Base-by-base conservation (phyloP, 1,284 basidiomycete species). In the Grifola frondosa region DNA sequence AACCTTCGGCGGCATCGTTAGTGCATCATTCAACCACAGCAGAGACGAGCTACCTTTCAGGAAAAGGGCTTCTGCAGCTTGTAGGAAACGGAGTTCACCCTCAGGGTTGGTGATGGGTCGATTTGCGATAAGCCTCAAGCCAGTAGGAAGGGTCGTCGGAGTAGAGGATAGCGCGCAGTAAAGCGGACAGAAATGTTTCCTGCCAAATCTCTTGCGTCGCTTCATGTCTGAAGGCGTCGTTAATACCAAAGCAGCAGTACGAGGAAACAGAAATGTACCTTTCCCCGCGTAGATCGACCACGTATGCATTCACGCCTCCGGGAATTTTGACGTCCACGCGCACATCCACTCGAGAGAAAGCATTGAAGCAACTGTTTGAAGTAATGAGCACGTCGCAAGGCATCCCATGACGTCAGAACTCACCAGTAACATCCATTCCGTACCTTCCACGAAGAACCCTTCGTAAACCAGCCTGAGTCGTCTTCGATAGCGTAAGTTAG, bases 241-340 rank as follows among this genome's bases (percentile, higher is more conserved):
- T 47, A 10, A 45, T 40, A 34, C 36, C n/a, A n/a, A n/a, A n/a
- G n/a, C n/a, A n/a, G n/a, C n/a, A n/a, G 15, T 25, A 22, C 12
- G 19, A 4, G 13, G 21, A 5, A 40, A 33, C 13, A 23, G 23
- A n/a, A 9, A 69, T 81, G 53, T 57, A 92, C 91, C 90, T 75
- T 64, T 99, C 95, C 17, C 97, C 96, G 19, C 96, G 83, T 41
- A 97, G 67, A 66, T 99, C 97, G 19, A 99, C 85, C 21, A 92
- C 86, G 64, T 97, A 98, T 7, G 96, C 91, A 56, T 89, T 84
- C 3, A 99, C 97, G 19, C 95, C 95, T 30, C 96, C 96, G 0
- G 97, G 97, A 39, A 99, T 99, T 67, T 96, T 96, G 45, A 98
- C 97, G 54, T 99, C 96, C 6, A 99, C 95, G 30, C 96, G 82